Percentiles rank a stretch among this genome's conserved stretches.
phyloP scores from a whole-genome alignment of 2,329 filamentous ascomycete genomes.

The Xylariaceae sp. region DNA sequence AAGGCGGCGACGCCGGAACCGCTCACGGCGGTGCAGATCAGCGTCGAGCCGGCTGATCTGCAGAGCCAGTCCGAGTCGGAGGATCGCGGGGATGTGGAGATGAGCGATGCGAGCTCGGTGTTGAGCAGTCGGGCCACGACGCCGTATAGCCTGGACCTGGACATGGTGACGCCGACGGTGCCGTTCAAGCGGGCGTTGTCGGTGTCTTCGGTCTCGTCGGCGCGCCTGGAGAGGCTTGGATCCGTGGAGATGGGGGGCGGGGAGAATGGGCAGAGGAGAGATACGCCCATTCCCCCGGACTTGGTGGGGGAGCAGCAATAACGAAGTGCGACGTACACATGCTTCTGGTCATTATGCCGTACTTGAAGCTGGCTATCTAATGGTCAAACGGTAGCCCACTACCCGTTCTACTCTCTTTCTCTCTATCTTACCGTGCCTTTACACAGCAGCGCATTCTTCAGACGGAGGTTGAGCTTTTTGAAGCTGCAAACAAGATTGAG shows the following conservation, averaged over 20 bases:
- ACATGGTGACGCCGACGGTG: slow-evolving; percentile 35
- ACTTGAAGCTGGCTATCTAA: no score
- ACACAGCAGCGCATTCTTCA: no score
- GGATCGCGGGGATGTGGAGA: slow-evolving; percentile 38
- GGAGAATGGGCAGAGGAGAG: slow-evolving; percentile 16
- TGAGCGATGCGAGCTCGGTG: slow-evolving; percentile 34
- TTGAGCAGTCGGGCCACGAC: slow-evolving; percentile 30
- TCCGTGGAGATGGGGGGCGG: slow-evolving; percentile 21
- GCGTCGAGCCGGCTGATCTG: slow-evolving; percentile 33
- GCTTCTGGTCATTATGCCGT: no score
- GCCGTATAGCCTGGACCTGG: slow-evolving; percentile 25
- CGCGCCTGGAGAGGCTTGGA: slow-evolving; percentile 17
- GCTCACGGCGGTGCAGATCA: slow-evolving; percentile 22
- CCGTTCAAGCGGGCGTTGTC: not conserved
- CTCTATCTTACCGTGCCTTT: no score
- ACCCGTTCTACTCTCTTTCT: no score
- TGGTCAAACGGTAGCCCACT: no score
- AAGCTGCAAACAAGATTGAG: not conserved
- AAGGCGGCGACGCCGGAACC: slow-evolving; percentile 15
- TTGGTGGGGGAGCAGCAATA: slow-evolving; percentile 7
- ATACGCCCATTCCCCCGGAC: slow-evolving; percentile 32
- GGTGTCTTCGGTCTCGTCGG: not conserved
- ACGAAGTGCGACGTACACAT: no score
- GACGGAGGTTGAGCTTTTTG: no score
- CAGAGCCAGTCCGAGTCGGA: slow-evolving; percentile 12